Percentiles rank a stretch among this genome's conserved stretches.
Conservation (phyloP, 495 filamentous ascomycete species). For the Cudoniella acicularis region DNA sequence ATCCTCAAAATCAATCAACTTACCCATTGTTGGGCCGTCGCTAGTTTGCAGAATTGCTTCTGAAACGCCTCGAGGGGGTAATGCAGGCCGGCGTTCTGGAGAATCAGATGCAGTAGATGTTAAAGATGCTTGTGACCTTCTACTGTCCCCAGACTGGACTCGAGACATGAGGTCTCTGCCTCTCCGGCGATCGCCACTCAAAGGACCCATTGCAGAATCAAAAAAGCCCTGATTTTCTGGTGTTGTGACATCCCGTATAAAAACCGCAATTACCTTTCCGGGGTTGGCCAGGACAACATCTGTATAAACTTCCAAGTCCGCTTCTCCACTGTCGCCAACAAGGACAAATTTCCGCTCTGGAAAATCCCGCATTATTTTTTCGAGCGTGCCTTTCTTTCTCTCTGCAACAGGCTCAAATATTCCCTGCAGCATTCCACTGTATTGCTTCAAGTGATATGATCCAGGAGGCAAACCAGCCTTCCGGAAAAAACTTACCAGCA, state of each 20-base stretch:
- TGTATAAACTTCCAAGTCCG: slow-evolving; percentile 95
- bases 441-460: slow-evolving; percentile 92
- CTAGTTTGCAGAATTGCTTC: slow-evolving; percentile 16
- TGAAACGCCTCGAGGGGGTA: slow-evolving; percentile 24
- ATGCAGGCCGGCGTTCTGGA: slow-evolving; percentile 18
- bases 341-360: slow-evolving; percentile 86
- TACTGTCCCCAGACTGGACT: slow-evolving; percentile 16
- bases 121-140: slow-evolving; percentile 6
- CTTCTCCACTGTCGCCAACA: slow-evolving; percentile 93
- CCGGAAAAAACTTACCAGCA: slow-evolving; percentile 79
- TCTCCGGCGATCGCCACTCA: slow-evolving; percentile 24
- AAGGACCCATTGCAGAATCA: slow-evolving; percentile 57
- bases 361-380: slow-evolving; percentile 84
- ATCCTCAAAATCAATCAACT: slow-evolving; percentile 30
- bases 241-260: slow-evolving; percentile 93
- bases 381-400: slow-evolving; percentile 81
- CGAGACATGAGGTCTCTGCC: neutral
- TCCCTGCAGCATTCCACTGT: slow-evolving; percentile 90
- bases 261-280: slow-evolving; percentile 72
- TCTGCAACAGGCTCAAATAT: slow-evolving; percentile 98
- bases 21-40: slow-evolving; percentile 24
- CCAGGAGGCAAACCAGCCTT: slow-evolving; percentile 76
- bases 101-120: slow-evolving; percentile 27
- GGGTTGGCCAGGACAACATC: slow-evolving; percentile 84
- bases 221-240: slow-evolving; percentile 67